These are phyloP conservation scores for Syzygium aqueum DNA, from an alignment of 345 rosid genomes.

Conservation along the genomic window DNA sequence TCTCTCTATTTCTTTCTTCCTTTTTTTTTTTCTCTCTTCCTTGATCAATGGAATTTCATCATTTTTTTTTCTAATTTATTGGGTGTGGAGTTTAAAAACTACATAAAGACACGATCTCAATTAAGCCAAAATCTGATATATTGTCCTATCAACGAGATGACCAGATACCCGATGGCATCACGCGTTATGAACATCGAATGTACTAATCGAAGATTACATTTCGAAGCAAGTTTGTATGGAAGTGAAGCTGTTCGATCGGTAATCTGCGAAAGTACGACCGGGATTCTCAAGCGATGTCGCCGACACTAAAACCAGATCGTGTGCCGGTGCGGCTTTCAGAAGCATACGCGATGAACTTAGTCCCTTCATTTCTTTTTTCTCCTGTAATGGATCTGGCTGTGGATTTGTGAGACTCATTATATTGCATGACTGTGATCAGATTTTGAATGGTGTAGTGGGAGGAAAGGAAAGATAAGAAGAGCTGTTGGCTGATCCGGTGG, in stretches of 20 bases:
- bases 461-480: background rate
- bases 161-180: background rate
- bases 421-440: background rate
- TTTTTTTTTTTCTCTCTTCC: background rate
- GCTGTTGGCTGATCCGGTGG: background rate
- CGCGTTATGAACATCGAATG: background rate
- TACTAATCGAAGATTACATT: background rate
- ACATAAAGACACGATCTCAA: background rate
- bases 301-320: background rate
- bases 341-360: rapidly evolving
- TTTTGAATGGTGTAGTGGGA: background rate
- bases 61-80: background rate
- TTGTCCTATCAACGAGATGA: background rate
- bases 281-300: background rate
- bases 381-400: rapidly evolving
- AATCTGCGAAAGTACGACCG: background rate
- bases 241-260: background rate
- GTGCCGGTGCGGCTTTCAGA: background rate
- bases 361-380: background rate
- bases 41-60: background rate
- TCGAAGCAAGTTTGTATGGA: no score
- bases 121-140: background rate
- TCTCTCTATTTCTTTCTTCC: background rate
- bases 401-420: background rate
- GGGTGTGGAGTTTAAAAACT: background rate